phyloP scores from a whole-genome alignment of 768 basidiomycete genomes.

The Lentinula lateritia region DNA sequence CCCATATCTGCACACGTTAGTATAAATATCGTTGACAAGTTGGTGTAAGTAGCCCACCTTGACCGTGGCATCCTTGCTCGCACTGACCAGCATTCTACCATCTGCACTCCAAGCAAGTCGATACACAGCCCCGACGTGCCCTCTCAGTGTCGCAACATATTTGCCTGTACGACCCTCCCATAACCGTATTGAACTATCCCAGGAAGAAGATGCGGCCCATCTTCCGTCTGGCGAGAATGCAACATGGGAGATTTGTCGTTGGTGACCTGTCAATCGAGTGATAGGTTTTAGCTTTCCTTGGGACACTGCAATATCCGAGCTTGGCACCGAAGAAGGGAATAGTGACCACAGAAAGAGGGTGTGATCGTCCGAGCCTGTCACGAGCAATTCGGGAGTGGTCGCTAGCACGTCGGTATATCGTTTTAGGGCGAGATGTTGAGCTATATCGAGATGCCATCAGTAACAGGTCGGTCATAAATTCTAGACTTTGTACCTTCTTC shows the following conservation, averaged over 20 bases:
- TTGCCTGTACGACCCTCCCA: slow-evolving; percentile 87
- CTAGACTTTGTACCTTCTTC: slow-evolving; percentile 58
- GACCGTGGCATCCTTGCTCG: slow-evolving; percentile 92
- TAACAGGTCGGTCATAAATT: background rate
- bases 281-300: slow-evolving; percentile 60
- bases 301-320: slow-evolving; percentile 18
- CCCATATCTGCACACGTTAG: slow-evolving; percentile 69
- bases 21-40: no score
- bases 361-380: slow-evolving; percentile 97
- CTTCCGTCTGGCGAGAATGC: slow-evolving; percentile 93
- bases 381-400: slow-evolving; percentile 72
- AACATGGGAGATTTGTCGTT: slow-evolving; percentile 90
- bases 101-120: slow-evolving; percentile 94
- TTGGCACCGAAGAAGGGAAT: slow-evolving; percentile 43
- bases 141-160: slow-evolving; percentile 85
- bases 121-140: slow-evolving; percentile 94
- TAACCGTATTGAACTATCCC: slow-evolving; percentile 85
- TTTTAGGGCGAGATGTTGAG: slow-evolving; percentile 66
- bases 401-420: slow-evolving; percentile 72
- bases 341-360: slow-evolving; percentile 95
- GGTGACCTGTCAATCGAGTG: slow-evolving; percentile 87
- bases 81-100: slow-evolving; percentile 85
- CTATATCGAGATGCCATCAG: slow-evolving; percentile 29
- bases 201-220: slow-evolving; percentile 87
- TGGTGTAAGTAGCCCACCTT: slow-evolving; percentile 48